A percentile compares a stretch with the other conserved stretches of the same genome.
These are phyloP conservation scores for Beauveria varroae DNA, from an alignment of 2,329 filamentous ascomycete species.

Conservation along the genomic window DNA sequence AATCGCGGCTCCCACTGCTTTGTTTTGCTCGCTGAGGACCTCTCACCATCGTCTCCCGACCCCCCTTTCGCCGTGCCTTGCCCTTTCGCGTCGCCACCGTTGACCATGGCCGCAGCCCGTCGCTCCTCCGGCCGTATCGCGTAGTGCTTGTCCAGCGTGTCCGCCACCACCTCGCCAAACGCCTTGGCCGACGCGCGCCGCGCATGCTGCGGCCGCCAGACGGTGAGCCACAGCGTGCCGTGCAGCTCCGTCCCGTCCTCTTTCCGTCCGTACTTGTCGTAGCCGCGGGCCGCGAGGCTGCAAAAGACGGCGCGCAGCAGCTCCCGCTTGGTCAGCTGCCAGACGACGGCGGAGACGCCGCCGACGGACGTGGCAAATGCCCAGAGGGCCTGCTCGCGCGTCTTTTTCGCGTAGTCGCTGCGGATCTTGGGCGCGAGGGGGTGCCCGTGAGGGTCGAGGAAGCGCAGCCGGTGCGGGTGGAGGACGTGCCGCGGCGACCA, in stretches of 20 bases:
- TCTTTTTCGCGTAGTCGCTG: conserved; percentile 20
- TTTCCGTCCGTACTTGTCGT: conserved; percentile 10
- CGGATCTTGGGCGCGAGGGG: conserved; percentile 22
- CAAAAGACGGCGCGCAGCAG: conserved; percentile 21
- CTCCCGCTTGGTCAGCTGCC: conserved; percentile 18
- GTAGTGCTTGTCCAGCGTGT: conserved; percentile 5
- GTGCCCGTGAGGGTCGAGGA: conserved; percentile 26
- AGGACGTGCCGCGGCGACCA: conserved; percentile 25
- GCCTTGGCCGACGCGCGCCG: conserved; percentile 11
- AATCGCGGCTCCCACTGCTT: not conserved
- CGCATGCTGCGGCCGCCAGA: conserved; percentile 16
- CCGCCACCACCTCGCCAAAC: conserved; percentile 15
- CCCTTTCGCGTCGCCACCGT: not conserved
- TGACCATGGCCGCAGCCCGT: not conserved
- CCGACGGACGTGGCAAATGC: conserved; percentile 18
- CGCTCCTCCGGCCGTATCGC: not conserved
- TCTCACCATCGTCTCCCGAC: not conserved
- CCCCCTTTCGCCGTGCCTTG: no score
- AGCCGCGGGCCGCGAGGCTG: conserved; percentile 21
- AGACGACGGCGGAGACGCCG: conserved; percentile 18
- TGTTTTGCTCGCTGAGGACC: not conserved
- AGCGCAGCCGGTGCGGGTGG: conserved; percentile 25
- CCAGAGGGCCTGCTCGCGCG: conserved; percentile 25
- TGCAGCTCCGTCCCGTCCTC: conserved; percentile 13
- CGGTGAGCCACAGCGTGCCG: conserved; percentile 21